Percentiles rank a stretch among this genome's conserved stretches.
These are phyloP conservation scores for Schizopora paradoxa DNA, from an alignment of 1,284 basidiomycete genomes.

Conservation along the genomic window DNA sequence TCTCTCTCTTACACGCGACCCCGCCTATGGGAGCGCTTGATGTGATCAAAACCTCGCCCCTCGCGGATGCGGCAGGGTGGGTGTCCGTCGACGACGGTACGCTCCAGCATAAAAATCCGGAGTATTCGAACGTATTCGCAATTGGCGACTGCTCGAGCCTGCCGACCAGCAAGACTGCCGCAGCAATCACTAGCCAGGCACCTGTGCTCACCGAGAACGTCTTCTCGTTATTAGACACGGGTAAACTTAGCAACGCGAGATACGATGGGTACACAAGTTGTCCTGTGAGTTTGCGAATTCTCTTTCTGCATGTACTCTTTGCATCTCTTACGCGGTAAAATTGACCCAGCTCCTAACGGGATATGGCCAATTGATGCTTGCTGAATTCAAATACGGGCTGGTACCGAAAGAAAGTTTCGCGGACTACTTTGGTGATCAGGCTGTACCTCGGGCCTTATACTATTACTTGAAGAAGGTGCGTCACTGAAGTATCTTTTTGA, in stretches of 20 bases:
- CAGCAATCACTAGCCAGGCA: conserved; percentile 87
- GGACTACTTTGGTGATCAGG: conserved; percentile 63
- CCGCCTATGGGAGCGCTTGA: conserved; percentile 90
- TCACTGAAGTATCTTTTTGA: neutral
- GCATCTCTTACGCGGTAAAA: conserved; percentile 12
- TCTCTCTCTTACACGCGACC: conserved; percentile 82
- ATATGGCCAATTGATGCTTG: conserved; percentile 83
- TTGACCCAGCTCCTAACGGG: conserved; percentile 81
- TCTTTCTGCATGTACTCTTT: conserved; percentile 20
- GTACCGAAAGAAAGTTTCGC: conserved; percentile 85
- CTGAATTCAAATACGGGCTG: conserved; percentile 86
- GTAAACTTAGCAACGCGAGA: conserved; percentile 56
- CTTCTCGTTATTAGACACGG: conserved; percentile 67
- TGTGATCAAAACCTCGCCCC: conserved; percentile 73
- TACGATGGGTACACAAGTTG: conserved; percentile 88
- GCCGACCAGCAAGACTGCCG: conserved; percentile 94
- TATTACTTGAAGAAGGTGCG: conserved; percentile 87
- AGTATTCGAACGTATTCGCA: conserved; percentile 81
- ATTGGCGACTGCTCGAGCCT: conserved; percentile 88
- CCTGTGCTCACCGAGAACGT: conserved; percentile 93
- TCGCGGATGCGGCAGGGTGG: conserved; percentile 83
- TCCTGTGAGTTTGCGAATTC: conserved; percentile 46
- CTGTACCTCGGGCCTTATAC: conserved; percentile 63
- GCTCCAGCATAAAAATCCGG: conserved; percentile 77
- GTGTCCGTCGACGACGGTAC: conserved; percentile 81